A percentile compares a stretch with the other conserved stretches of the same genome.
phyloP scores from a whole-genome alignment of 2,329 filamentous ascomycete genomes.

The Exophiala viscosa region DNA sequence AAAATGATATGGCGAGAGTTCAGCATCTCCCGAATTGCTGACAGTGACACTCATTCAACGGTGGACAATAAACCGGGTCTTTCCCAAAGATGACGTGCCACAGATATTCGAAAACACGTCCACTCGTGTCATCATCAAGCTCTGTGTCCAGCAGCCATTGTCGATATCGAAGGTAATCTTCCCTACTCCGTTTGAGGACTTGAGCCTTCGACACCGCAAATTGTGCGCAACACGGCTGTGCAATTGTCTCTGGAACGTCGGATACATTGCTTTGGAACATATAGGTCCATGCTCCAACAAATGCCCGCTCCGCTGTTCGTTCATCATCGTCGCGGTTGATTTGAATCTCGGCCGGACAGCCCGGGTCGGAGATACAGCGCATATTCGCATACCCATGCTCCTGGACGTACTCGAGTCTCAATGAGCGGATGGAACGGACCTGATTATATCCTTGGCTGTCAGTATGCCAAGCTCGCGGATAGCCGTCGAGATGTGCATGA shows the following conservation, averaged over 20 bases:
- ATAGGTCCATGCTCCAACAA: constrained; percentile 36
- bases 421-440: constrained; percentile 48
- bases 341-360: constrained; percentile 39
- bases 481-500: constrained; percentile 36
- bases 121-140: constrained; percentile 53
- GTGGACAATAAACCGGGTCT: constrained; percentile 32
- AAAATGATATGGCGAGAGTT: neutral
- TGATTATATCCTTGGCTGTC: constrained; percentile 54
- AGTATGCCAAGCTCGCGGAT: constrained; percentile 48
- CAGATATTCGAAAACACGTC: constrained; percentile 61
- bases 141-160: constrained; percentile 59
- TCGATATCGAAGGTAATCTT: constrained; percentile 55
- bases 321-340: constrained; percentile 30
- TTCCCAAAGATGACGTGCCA: constrained; percentile 59
- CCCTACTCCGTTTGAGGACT: constrained; percentile 46
- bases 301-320: constrained; percentile 36
- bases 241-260: constrained; percentile 35
- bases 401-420: constrained; percentile 51
- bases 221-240: constrained; percentile 63
- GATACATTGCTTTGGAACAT: constrained; percentile 31
- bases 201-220: constrained; percentile 58
- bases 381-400: constrained; percentile 58
- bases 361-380: constrained; percentile 57
- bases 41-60: constrained; percentile 9
- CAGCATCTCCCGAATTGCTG: constrained; percentile 15